Evolutionary conservation across 2,329 filamentous ascomycete genomes (phyloP), one percentile per base, ranked within the genome.

Genomic region (Fusarium concolor): DNA sequence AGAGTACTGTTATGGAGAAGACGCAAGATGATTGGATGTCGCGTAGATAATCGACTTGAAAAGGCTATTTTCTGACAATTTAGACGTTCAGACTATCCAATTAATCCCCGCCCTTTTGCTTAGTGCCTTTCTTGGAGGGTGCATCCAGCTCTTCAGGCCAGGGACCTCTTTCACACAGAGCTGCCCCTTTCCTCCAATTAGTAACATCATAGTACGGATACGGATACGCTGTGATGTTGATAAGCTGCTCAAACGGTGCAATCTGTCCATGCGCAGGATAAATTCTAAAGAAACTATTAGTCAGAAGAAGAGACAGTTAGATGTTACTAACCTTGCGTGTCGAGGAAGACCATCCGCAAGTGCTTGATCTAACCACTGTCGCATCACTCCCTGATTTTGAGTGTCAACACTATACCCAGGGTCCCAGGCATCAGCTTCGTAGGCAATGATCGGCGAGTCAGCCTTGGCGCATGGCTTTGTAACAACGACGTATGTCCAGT

Each of bases 401-500:
- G 22, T 12, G 4, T 56, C 55, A 2, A 9, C 31, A 14, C 26
- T 5, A 0, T 56, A 31, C 0, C 55, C 55, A 12, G 55, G 38
- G 10, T 57, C 31, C 50, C 55, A 57, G 0, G 39, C 41, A 56
- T 56, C 50, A 14, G 50, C 50, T 12, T 57, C 55, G 5, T n/a
- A 57, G 1, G 33, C 31, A 10, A 57, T 11, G 2, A 45, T 20
- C 0, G 38, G 17, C 1, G 55, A 57, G 18, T 7, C 3, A 1
- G 15, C 4, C 15, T 10, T 4, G 4, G 55, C 29, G n/a, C 50
- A 56, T 20, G 10, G 7, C 17, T 56, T 15, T 2, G 59, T 68
- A 5, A 67, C 10, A 11, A 68, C 41, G 2, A 62, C 59, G 17
- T 68, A 68, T 2, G 59, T 51, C 64, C 54, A 68, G 45, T 68